A percentile compares a stretch with the other conserved stretches of the same genome.
Evolutionary conservation across 1,284 basidiomycete species (phyloP).

Genomic region (Chondrostereum purpureum): DNA sequence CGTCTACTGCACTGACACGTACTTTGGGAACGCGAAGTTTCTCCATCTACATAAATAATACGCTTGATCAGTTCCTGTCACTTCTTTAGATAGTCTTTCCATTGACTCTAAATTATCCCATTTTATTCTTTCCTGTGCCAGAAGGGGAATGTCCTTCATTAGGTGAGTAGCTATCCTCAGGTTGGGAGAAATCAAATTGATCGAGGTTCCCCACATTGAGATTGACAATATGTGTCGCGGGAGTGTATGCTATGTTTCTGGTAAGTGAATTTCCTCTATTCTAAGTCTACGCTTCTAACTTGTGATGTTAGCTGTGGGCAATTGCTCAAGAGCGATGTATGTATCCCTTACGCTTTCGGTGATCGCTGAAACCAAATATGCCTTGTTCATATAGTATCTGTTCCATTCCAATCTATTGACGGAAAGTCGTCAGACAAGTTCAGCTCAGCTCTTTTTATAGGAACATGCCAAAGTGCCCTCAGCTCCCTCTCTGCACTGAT

Average conservation of each 20-base stretch:
- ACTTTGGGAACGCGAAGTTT: background rate
- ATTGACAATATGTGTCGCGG: conserved; percentile 56
- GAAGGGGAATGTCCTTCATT: conserved; percentile 29
- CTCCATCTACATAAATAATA: background rate
- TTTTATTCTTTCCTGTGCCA: background rate
- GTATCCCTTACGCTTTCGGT: conserved; percentile 21
- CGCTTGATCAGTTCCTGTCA: background rate
- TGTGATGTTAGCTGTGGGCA: conserved; percentile 74
- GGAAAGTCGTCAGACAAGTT: conserved; percentile 69
- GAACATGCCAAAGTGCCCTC: conserved; percentile 80
- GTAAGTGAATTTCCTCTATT: too few species aligned
- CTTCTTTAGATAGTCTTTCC: background rate
- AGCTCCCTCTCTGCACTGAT: conserved; percentile 72
- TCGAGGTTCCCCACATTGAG: too few species aligned
- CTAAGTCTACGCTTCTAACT: too few species aligned
- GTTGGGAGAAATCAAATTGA: background rate
- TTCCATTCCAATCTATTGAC: conserved; percentile 71
- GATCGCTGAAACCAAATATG: conserved; percentile 1
- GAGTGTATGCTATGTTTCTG: conserved; percentile 77
- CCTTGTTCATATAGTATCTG: conserved; percentile 59
- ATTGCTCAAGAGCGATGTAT: conserved; percentile 86
- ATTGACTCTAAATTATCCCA: background rate
- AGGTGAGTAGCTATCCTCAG: conserved; percentile 21
- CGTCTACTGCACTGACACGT: conserved; percentile 17
- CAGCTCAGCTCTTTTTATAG: conserved; percentile 82